phyloP scores from a whole-genome alignment of 768 basidiomycete species.

The Leccinum aurantiacum region DNA sequence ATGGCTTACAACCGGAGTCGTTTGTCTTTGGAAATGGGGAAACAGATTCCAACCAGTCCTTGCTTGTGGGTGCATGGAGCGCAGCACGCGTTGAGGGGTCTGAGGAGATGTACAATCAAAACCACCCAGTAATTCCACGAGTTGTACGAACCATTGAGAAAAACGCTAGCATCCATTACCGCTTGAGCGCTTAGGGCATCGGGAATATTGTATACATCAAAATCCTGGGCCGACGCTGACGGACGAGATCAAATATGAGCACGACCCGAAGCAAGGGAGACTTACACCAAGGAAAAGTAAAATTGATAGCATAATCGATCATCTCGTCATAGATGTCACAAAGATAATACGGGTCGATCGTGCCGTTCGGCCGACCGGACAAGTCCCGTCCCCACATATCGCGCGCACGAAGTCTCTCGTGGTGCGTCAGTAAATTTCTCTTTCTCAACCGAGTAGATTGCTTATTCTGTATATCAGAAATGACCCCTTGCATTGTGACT shows the following conservation, averaged over 20 bases:
- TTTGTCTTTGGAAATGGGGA: slow-evolving; percentile 20
- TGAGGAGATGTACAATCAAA: slow-evolving; percentile 19
- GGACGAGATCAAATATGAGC: background rate
- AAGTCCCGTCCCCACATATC: slow-evolving; percentile 47
- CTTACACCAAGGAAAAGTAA: slow-evolving; percentile 60
- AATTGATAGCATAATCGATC: slow-evolving; percentile 70
- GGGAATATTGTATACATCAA: no score
- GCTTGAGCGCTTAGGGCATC: no score
- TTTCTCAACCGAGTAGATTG: slow-evolving; percentile 9
- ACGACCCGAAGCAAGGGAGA: background rate
- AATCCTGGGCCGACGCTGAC: slow-evolving; percentile 20
- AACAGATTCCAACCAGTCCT: slow-evolving; percentile 40
- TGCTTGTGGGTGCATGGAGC: slow-evolving; percentile 67
- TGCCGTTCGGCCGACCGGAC: slow-evolving; percentile 50
- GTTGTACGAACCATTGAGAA: no score
- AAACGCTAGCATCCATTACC: no score
- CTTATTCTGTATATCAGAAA: slow-evolving; percentile 22
- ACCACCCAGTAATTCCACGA: slow-evolving; percentile 54
- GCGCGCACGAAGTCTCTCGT: slow-evolving; percentile 22
- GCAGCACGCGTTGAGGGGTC: slow-evolving; percentile 54
- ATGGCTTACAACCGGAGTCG: slow-evolving; percentile 11
- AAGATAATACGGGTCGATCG: slow-evolving; percentile 59
- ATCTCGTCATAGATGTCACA: slow-evolving; percentile 62
- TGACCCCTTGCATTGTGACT: slow-evolving; percentile 10
- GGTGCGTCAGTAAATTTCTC: slow-evolving; percentile 16